Percentiles rank a stretch among this genome's conserved stretches.
These are phyloP conservation scores for Casuarina cunninghamiana DNA, from an alignment of 306 rosid species.

Conservation along the genomic window DNA sequence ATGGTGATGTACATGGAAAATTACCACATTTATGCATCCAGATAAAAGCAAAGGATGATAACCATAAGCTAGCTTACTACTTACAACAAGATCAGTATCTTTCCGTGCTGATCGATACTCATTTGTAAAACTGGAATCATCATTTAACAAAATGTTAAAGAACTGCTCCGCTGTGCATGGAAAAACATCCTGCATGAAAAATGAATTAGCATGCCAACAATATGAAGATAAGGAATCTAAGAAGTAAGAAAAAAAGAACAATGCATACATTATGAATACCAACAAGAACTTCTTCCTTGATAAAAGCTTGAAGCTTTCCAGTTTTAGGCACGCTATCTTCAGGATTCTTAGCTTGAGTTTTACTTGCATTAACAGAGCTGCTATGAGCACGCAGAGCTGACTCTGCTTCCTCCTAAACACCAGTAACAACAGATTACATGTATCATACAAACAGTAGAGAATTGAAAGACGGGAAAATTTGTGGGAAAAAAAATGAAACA, in stretches of 20 bases:
- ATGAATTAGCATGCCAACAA: constrained; percentile 28
- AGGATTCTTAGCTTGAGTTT: constrained; percentile 46
- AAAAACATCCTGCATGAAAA: constrained; percentile 68
- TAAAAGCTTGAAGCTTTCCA: constrained; percentile 63
- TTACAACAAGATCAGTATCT: constrained; percentile 87
- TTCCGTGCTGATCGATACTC: constrained; percentile 71
- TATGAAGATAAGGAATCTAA: constrained; percentile 11
- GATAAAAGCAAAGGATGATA: neutral
- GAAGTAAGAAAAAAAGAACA: constrained; percentile 17
- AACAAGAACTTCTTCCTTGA: constrained; percentile 74
- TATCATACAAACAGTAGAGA: constrained; percentile 2
- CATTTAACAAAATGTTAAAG: constrained; percentile 63
- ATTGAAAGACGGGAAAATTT: constrained; percentile 1
- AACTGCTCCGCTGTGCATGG: constrained; percentile 79
- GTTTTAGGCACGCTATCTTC: constrained; percentile 52
- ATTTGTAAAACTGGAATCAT: constrained; percentile 63
- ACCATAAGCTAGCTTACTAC: constrained; percentile 37
- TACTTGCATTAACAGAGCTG: constrained; percentile 72
- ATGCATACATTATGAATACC: constrained; percentile 70
- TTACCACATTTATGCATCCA: neutral
- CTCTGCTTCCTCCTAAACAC: constrained; percentile 76
- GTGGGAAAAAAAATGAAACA: neutral
- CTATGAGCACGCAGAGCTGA: constrained; percentile 97
- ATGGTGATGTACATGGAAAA: neutral
- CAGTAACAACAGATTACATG: constrained; percentile 24